These are phyloP conservation scores for Anisodus acutangulus DNA, from an alignment of 257 asterid species.

Conservation along the genomic window DNA sequence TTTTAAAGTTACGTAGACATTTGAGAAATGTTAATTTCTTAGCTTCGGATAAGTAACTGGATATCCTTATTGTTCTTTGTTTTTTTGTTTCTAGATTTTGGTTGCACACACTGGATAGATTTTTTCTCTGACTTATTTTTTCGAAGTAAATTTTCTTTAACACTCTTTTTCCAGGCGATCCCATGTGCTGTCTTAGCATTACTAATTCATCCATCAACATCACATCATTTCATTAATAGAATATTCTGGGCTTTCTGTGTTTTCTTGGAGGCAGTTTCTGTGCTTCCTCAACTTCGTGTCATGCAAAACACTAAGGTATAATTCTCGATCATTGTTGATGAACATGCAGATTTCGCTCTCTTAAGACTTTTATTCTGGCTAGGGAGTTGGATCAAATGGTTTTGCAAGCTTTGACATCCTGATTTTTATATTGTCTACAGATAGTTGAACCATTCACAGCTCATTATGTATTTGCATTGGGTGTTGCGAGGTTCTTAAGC, in stretches of 20 bases:
- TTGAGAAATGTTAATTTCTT: too few species aligned
- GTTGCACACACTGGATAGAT: neutral
- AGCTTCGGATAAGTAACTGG: too few species aligned
- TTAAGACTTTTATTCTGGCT: too few species aligned
- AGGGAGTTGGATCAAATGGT: neutral
- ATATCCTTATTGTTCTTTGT: neutral
- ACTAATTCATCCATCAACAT: constrained; percentile 67
- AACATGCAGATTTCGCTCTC: neutral
- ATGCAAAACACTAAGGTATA: constrained; percentile 77
- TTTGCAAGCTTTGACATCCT: neutral
- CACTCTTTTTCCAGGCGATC: constrained; percentile 44
- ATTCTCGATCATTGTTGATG: constrained; percentile 10
- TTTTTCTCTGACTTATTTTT: neutral
- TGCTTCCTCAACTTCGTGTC: constrained; percentile 68
- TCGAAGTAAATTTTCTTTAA: neutral
- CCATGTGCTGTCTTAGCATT: constrained; percentile 74
- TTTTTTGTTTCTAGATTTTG: neutral
- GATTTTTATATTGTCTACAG: too few species aligned
- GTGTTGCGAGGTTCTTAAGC: too few species aligned
- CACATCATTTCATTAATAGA: constrained; percentile 64
- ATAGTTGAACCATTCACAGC: too few species aligned
- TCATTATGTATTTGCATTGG: too few species aligned
- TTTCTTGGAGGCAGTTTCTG: constrained; percentile 77
- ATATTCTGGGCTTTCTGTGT: constrained; percentile 81
- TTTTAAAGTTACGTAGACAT: too few species aligned